Evolutionary conservation across 1,284 basidiomycete species (phyloP).

Genomic region (Coniophora puteana): DNA sequence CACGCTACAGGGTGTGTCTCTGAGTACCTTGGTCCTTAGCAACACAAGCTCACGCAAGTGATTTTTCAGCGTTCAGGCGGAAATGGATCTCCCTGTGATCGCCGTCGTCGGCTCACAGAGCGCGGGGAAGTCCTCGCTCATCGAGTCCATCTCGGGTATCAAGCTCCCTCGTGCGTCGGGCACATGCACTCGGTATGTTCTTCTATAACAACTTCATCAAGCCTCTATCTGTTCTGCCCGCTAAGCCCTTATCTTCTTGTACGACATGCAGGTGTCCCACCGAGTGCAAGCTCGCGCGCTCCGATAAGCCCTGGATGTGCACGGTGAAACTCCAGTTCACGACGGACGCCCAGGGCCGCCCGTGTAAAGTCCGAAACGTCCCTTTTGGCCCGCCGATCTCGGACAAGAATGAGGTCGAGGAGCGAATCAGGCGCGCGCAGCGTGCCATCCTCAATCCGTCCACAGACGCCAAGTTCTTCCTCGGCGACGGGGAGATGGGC

Average conservation of each 20-base stretch:
- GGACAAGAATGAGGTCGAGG: constrained; percentile 54
- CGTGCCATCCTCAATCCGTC: constrained; percentile 66
- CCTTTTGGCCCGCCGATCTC: constrained; percentile 52
- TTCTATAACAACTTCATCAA: too few relatives aligned
- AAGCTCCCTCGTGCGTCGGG: constrained; percentile 61
- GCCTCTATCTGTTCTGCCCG: too few relatives aligned
- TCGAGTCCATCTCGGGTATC: constrained; percentile 72
- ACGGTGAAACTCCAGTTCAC: constrained; percentile 51
- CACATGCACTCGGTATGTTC: constrained; percentile 60
- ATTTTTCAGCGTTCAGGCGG: constrained; percentile 54
- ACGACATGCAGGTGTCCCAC: constrained; percentile 71
- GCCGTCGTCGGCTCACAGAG: constrained; percentile 67
- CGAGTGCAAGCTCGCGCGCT: constrained; percentile 56
- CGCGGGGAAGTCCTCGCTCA: constrained; percentile 71
- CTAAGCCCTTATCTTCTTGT: too few relatives aligned
- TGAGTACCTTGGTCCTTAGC: too few relatives aligned
- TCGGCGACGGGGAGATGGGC: constrained; percentile 27
- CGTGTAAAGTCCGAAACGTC: constrained; percentile 35
- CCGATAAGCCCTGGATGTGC: constrained; percentile 53
- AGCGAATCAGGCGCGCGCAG: constrained; percentile 66
- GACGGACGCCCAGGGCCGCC: constrained; percentile 41
- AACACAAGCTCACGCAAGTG: not conserved
- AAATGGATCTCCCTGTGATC: constrained; percentile 68
- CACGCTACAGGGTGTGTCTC: constrained; percentile 50
- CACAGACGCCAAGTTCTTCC: constrained; percentile 30